phyloP scores from a whole-genome alignment of 768 basidiomycete genomes.

The Lentinula edodes region DNA sequence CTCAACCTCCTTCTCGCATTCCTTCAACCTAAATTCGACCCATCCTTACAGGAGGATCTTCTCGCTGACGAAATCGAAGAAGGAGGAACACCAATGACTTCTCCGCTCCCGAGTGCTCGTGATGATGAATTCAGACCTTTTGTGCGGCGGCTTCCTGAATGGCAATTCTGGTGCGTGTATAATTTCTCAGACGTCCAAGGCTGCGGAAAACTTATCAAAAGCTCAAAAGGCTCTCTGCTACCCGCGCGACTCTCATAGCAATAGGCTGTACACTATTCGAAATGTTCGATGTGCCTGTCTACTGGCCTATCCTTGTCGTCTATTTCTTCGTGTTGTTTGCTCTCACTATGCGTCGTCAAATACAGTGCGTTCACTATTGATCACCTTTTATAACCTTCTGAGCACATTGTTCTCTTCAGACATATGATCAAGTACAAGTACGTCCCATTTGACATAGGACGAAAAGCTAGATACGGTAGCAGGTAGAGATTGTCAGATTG shows the following conservation, averaged over 20 bases:
- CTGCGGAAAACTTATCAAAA: background rate
- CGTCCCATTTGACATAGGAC: slow-evolving; percentile 91
- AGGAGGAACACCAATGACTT: slow-evolving; percentile 49
- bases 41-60: slow-evolving; percentile 89
- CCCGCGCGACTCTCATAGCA: slow-evolving; percentile 81
- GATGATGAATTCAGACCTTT: slow-evolving; percentile 99
- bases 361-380: slow-evolving; percentile 47
- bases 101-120: slow-evolving; percentile 56
- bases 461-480: slow-evolving; percentile 81
- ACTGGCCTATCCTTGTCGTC: slow-evolving; percentile 97
- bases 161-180: slow-evolving; percentile 79
- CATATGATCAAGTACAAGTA: slow-evolving; percentile 99
- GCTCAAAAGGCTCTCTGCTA: slow-evolving; percentile 74
- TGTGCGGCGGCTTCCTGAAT: slow-evolving; percentile 90
- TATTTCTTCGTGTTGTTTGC: slow-evolving; percentile 96
- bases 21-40: slow-evolving; percentile 97
- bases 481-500: slow-evolving; percentile 27
- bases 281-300: slow-evolving; percentile 93
- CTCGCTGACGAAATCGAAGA: slow-evolving; percentile 95
- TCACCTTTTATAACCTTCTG: background rate
- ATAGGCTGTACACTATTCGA: slow-evolving; percentile 77
- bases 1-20: slow-evolving; percentile 96
- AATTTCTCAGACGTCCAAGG: background rate
- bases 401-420: slow-evolving; percentile 32
- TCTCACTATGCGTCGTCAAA: slow-evolving; percentile 93